A percentile compares a stretch with the other conserved stretches of the same genome.
Evolutionary conservation across 768 basidiomycete genomes (phyloP).

Genomic region (Serendipita vermifera): DNA sequence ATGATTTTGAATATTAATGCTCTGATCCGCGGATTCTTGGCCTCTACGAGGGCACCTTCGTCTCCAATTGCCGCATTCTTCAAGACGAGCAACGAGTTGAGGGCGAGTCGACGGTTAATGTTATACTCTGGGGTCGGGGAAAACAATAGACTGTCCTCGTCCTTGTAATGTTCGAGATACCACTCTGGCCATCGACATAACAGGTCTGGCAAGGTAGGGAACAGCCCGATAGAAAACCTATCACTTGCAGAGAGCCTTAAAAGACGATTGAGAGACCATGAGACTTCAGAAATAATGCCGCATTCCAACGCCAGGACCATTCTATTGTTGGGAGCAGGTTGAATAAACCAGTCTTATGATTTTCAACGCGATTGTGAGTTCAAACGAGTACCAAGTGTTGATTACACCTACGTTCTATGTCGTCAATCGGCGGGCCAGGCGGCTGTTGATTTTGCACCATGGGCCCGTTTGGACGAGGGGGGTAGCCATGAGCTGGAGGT

Average conservation of each 20-base stretch:
- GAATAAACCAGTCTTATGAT: conserved; percentile 59
- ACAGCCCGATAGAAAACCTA: conserved; percentile 52
- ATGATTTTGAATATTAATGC: conserved; percentile 55
- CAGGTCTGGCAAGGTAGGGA: conserved; percentile 70
- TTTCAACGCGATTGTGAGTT: no score
- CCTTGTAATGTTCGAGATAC: conserved; percentile 38
- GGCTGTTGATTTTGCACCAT: no score
- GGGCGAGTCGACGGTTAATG: conserved; percentile 56
- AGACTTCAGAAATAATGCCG: conserved; percentile 66
- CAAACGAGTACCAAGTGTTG: no score
- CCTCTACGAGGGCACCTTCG: conserved; percentile 49
- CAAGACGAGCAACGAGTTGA: conserved; percentile 73
- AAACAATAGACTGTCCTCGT: conserved; percentile 32
- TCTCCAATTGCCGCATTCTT: conserved; percentile 70
- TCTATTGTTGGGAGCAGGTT: conserved; percentile 62
- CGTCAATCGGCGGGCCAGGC: no score
- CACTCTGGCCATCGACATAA: conserved; percentile 82
- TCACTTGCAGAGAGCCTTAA: conserved; percentile 71
- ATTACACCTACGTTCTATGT: no score
- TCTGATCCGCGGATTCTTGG: conserved; percentile 45
- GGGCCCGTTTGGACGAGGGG: no score
- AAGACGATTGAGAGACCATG: conserved; percentile 82
- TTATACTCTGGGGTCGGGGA: conserved; percentile 38
- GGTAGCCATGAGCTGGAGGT: no score
- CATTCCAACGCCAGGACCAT: conserved; percentile 86